Conservation (phyloP, 306 rosid species). For the Glycyrrhiza uralensis region DNA sequence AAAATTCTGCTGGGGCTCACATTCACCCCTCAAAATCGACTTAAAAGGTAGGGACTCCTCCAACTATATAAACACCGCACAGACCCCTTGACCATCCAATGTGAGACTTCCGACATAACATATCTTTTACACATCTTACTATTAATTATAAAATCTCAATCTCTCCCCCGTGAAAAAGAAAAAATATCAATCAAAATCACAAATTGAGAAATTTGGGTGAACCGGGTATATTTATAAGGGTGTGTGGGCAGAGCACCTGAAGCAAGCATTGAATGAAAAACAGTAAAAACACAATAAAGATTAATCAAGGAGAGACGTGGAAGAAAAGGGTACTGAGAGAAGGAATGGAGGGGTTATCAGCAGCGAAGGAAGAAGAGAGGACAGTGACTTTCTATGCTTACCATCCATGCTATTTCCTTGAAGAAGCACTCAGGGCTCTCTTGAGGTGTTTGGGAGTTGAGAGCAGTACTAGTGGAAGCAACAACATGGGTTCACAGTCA, state of each 20-base stretch:
- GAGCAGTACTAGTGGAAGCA: background rate
- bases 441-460: slow-evolving; percentile 39
- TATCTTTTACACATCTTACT: background rate
- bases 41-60: too few relatives aligned
- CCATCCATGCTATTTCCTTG: slow-evolving; percentile 27
- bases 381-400: background rate
- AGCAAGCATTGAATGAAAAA: background rate
- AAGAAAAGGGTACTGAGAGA: too few relatives aligned
- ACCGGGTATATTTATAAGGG: background rate
- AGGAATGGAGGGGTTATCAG: slow-evolving; percentile 16
- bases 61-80: too few relatives aligned
- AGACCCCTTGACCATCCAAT: too few relatives aligned
- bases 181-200: too few relatives aligned
- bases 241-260: background rate
- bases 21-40: too few relatives aligned
- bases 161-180: too few relatives aligned
- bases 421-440: slow-evolving; percentile 21
- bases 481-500: background rate
- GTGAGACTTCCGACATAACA: too few relatives aligned
- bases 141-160: too few relatives aligned
- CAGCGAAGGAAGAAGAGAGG: background rate
- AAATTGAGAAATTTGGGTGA: background rate
- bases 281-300: background rate
- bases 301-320: background rate
- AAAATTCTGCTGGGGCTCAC: too few relatives aligned